A percentile compares a stretch with the other conserved stretches of the same genome.
Evolutionary conservation across 129 eudicot genomes (phyloP).

Genomic region (Mikania micrantha): DNA sequence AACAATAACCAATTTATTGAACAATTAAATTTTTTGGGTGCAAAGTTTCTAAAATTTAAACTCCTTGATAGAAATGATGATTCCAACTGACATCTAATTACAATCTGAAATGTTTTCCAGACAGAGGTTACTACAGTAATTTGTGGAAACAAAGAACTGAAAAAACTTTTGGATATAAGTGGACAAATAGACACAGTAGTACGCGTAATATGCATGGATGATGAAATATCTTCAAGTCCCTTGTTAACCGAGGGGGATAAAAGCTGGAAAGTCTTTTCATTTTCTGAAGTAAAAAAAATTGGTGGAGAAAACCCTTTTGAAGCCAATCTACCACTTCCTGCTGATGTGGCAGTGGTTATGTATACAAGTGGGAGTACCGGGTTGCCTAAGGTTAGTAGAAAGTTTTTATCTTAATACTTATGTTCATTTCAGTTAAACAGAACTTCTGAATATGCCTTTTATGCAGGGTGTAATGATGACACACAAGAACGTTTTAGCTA

Average conservation of each 20-base stretch:
- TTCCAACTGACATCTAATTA: constrained; percentile 16
- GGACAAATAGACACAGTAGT: constrained; percentile 86
- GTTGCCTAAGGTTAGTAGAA: constrained; percentile 75
- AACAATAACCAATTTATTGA: background rate
- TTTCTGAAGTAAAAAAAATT: constrained; percentile 59
- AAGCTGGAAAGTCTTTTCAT: constrained; percentile 62
- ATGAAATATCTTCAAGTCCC: constrained; percentile 29
- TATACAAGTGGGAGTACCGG: constrained; percentile 99
- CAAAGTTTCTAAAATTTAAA: background rate
- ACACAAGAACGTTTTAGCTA: constrained; percentile 83
- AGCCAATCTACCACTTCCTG: constrained; percentile 70
- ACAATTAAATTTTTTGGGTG: background rate
- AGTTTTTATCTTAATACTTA: background rate
- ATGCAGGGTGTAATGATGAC: constrained; percentile 99
- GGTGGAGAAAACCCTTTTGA: constrained; percentile 72
- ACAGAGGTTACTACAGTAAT: constrained; percentile 97
- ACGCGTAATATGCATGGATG: constrained; percentile 88
- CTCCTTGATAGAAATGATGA: background rate
- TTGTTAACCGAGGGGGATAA: constrained; percentile 34
- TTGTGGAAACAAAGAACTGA: constrained; percentile 84
- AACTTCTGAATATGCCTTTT: background rate
- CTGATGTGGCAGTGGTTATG: constrained; percentile 95
- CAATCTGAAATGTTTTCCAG: constrained; percentile 35
- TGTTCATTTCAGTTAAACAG: background rate
- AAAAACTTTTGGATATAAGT: constrained; percentile 70